These are phyloP conservation scores for Rhizomucor miehei DNA, from an alignment of 371 early-diverging fungal genomes.

Conservation along the genomic window DNA sequence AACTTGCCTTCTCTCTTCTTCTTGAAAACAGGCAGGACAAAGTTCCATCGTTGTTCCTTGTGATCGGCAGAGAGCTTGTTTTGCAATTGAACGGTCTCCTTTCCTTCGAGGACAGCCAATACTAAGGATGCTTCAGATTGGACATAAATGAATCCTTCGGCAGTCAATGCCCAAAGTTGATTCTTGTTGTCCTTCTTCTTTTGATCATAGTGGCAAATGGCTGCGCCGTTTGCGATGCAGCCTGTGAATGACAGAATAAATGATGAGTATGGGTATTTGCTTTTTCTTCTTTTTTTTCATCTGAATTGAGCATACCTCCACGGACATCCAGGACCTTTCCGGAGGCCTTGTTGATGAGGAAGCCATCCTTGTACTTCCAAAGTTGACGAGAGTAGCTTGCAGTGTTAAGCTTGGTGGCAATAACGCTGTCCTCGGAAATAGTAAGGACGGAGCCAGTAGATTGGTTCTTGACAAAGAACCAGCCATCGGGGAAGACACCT, in stretches of 20 bases:
- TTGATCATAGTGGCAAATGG: conserved; percentile 38
- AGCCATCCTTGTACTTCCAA: conserved; percentile 54
- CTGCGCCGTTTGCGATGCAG: conserved; percentile 24
- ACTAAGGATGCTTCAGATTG: conserved; percentile 24
- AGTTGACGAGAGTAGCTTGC: conserved; percentile 52
- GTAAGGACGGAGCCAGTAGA: conserved; percentile 46
- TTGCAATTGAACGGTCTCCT: conserved; percentile 21
- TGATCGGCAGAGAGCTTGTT: conserved; percentile 24
- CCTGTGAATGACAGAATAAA: conserved; percentile 15
- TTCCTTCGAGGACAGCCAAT: conserved; percentile 28
- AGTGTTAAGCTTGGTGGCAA: conserved; percentile 47
- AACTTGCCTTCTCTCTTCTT: conserved; percentile 28
- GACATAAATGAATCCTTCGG: conserved; percentile 33
- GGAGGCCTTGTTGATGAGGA: conserved; percentile 55
- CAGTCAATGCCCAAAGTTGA: conserved; percentile 39
- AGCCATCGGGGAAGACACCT: conserved; percentile 52
- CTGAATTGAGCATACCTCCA: conserved; percentile 34
- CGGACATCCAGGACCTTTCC: conserved; percentile 57
- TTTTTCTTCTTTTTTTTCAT: conserved; percentile 4
- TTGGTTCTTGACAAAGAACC: conserved; percentile 64
- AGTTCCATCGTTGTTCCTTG: conserved; percentile 49
- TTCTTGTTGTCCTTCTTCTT: conserved; percentile 31
- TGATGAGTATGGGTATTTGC: neutral
- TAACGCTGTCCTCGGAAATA: conserved; percentile 38
- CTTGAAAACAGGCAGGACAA: conserved; percentile 47